phyloP scores from a whole-genome alignment of 2,329 filamentous ascomycete species.

The Trichophyton verrucosum region DNA sequence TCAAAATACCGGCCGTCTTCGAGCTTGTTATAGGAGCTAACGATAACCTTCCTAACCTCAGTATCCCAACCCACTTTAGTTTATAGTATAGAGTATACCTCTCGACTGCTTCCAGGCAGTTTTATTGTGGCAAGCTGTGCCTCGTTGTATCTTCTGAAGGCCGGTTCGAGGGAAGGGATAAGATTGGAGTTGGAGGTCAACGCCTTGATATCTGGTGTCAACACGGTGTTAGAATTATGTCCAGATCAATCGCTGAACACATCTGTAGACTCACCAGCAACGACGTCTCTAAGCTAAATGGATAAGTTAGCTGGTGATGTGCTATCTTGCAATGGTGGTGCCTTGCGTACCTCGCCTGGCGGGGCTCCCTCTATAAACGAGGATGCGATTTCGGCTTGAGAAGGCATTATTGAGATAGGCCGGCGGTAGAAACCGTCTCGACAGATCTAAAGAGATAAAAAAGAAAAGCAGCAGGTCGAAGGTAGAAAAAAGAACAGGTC shows the following conservation, averaged over 20 bases:
- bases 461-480: no score
- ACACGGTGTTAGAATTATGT: not conserved
- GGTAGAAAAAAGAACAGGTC: no score
- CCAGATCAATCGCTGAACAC: not conserved
- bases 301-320: constrained; percentile 13
- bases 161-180: constrained; percentile 60
- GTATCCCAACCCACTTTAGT: not conserved
- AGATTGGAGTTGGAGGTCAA: constrained; percentile 60
- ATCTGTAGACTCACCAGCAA: constrained; percentile 53
- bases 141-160: constrained; percentile 92
- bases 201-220: constrained; percentile 65
- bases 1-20: constrained; percentile 81
- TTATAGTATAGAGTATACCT: constrained; percentile 39
- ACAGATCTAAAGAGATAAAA: no score
- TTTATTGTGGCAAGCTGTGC: constrained; percentile 82
- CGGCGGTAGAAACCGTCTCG: not conserved
- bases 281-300: constrained; percentile 69
- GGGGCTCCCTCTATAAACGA: constrained; percentile 90
- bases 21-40: constrained; percentile 76
- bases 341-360: constrained; percentile 68
- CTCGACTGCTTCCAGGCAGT: constrained; percentile 70
- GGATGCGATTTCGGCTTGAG: constrained; percentile 51
- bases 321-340: constrained; percentile 3
- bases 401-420: constrained; percentile 26
- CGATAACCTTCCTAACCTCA: constrained; percentile 35